Evolutionary conservation across 148 eudicot genomes (phyloP).

Genomic region (Suaeda aralocaspica): DNA sequence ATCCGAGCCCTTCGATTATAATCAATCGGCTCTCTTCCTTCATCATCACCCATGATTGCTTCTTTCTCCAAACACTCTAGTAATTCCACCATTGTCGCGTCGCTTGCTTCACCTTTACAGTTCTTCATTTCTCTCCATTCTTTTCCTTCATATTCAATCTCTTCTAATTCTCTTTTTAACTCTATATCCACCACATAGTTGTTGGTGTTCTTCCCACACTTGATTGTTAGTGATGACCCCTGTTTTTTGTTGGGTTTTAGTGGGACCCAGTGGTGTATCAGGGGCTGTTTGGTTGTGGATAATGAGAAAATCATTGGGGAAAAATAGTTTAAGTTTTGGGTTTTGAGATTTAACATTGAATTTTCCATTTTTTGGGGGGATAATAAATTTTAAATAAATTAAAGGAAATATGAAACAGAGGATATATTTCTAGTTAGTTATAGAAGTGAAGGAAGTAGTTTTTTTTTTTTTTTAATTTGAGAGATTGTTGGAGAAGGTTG

Average conservation of each 20-base stretch:
- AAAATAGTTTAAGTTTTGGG: not conserved
- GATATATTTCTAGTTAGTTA: not conserved
- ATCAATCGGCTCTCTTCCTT: conserved; percentile 55
- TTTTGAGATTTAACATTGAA: not conserved
- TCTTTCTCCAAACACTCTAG: conserved; percentile 77
- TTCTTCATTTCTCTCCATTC: conserved; percentile 36
- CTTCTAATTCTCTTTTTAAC: conserved; percentile 28
- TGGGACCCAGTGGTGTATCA: not conserved
- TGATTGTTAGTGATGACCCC: not conserved
- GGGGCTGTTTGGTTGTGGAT: conserved; percentile 13
- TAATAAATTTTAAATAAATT: too few species aligned
- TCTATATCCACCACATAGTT: conserved; percentile 22
- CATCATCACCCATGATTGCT: conserved; percentile 77
- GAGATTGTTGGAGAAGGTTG: too few species aligned
- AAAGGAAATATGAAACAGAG: too few species aligned
- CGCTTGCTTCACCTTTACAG: conserved; percentile 23
- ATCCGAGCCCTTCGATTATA: conserved; percentile 67
- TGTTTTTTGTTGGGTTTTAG: not conserved
- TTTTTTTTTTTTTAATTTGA: not conserved
- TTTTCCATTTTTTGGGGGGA: conserved; percentile 13
- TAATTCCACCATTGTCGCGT: conserved; percentile 40
- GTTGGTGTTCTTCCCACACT: conserved; percentile 12
- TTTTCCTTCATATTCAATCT: conserved; percentile 22
- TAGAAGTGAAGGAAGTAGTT: not conserved
- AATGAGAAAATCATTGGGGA: not conserved